Evolutionary conservation across 208 protist species (phyloP).

Genomic region (Porcisia hertigi): DNA sequence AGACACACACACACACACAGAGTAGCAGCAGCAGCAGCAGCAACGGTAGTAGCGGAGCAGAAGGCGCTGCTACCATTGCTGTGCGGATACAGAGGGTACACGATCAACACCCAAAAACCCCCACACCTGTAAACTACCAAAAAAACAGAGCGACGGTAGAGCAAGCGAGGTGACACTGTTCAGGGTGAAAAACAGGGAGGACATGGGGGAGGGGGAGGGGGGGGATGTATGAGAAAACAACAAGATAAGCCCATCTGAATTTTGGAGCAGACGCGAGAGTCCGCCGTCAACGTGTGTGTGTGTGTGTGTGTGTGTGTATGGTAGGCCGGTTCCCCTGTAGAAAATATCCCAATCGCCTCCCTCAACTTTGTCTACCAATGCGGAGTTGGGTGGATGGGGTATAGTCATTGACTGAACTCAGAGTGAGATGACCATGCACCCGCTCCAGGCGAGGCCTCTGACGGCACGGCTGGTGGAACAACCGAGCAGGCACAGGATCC

Average conservation of each 20-base stretch:
- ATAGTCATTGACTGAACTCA: neutral
- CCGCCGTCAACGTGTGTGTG: neutral
- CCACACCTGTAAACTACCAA: no score
- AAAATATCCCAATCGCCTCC: neutral
- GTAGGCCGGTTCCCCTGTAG: neutral
- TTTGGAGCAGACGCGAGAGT: neutral
- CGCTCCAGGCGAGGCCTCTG: conserved; percentile 20
- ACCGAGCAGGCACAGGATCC: neutral
- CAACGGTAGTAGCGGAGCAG: no score
- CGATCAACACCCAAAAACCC: no score
- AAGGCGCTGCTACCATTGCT: neutral
- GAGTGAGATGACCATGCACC: neutral
- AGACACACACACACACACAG: neutral
- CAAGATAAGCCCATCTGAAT: no score
- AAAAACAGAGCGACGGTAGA: no score
- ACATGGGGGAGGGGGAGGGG: no score
- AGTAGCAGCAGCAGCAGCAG: no score
- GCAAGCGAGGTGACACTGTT: no score
- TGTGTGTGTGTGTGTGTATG: no score
- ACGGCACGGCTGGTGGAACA: conserved; percentile 15
- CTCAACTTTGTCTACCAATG: conserved; percentile 7
- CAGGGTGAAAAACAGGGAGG: no score
- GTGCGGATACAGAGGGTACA: no score
- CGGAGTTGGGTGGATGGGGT: conserved; percentile 2
- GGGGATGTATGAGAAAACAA: no score